Base-by-base conservation (phyloP, 1,139 yeast species). In the Trichomonascaceae sp. region DNA sequence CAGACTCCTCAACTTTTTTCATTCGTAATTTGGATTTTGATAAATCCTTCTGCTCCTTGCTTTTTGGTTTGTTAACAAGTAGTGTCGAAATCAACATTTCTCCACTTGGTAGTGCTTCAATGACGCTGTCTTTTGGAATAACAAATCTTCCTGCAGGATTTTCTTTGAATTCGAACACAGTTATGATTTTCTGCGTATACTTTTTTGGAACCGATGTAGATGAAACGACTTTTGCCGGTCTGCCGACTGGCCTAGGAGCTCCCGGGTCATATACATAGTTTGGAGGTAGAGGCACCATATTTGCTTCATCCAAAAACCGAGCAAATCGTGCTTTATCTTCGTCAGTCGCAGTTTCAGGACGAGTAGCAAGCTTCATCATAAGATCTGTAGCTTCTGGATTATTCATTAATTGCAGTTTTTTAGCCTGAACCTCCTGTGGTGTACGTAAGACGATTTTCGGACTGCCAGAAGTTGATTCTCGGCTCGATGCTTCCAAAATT, bases 81-180 rank as follows among this genome's bases (percentile, higher is more conserved):
- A 87, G 63, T 60, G 80, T 83, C 38, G 95, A 86, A n/a, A 85
- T 70, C 43, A 87, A 64, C 6, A 85, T 68, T 55, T 85, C 88
- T 20, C 70, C 73, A 19, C 70, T 70, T 1, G 70, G 75, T 1
- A 80, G 60, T 3, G 81, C 80, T 69, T 91, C 97, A 58, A 86
- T 75, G 3, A 91, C 79, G 1, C 93, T 80, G 60, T 86, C 81
- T 59, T 84, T 84, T 0, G 98, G 97, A 1, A 91, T 65, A 57
- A 79, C 71, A 63, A 80, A 91, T 54, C 98, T 77, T 9, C 85
- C 85, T 53, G 85, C 79, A 0, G 95, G 80, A 66, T 84, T 85
- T 62, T 93, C 98, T 43, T 79, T 79, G 70, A 84, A 91, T 68
- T 93, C 99, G 69, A 93, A 84, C 13, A 90, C 83, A 49, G 93